These are phyloP conservation scores for Ceratobasidium papillatum DNA, from an alignment of 1,284 basidiomycete genomes.

Conservation along the genomic window DNA sequence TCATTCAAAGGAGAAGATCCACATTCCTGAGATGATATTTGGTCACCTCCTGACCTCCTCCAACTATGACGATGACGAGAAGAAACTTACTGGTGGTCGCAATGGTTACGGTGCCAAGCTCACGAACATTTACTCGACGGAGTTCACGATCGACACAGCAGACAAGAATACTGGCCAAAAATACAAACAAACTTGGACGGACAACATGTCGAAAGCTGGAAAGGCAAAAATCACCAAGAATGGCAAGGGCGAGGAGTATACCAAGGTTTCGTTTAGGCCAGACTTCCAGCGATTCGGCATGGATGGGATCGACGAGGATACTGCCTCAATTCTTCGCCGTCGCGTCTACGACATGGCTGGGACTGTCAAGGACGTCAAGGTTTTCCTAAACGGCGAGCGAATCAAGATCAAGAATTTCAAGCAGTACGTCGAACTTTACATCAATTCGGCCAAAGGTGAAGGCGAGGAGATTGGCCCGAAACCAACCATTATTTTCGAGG, in stretches of 20 bases:
- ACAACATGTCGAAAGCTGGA: constrained; percentile 92
- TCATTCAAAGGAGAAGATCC: constrained; percentile 91
- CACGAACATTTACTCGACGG: constrained; percentile 97
- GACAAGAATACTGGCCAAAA: constrained; percentile 88
- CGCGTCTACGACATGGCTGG: constrained; percentile 99
- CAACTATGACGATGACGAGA: constrained; percentile 99
- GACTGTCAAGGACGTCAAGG: constrained; percentile 92
- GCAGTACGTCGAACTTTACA: constrained; percentile 96
- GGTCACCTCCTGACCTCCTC: constrained; percentile 95
- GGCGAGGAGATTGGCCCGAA: constrained; percentile 81
- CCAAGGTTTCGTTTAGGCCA: constrained; percentile 94
- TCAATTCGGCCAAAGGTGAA: constrained; percentile 73
- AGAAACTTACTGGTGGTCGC: constrained; percentile 97
- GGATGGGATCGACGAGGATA: constrained; percentile 91
- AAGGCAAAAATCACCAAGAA: constrained; percentile 95
- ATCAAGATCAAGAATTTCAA: constrained; percentile 97
- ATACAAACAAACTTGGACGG: constrained; percentile 94
- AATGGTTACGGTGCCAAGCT: constrained; percentile 99
- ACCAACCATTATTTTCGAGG: constrained; percentile 84
- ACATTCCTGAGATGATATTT: constrained; percentile 98
- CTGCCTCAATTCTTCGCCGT: constrained; percentile 88
- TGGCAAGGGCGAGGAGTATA: constrained; percentile 86
- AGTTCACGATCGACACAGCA: constrained; percentile 98
- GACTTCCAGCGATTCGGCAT: constrained; percentile 94
- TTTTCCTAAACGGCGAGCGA: constrained; percentile 91